Percentiles rank a stretch among this genome's conserved stretches.
phyloP scores from a whole-genome alignment of 169 alveolate species.

The Plasmodium berghei region DNA sequence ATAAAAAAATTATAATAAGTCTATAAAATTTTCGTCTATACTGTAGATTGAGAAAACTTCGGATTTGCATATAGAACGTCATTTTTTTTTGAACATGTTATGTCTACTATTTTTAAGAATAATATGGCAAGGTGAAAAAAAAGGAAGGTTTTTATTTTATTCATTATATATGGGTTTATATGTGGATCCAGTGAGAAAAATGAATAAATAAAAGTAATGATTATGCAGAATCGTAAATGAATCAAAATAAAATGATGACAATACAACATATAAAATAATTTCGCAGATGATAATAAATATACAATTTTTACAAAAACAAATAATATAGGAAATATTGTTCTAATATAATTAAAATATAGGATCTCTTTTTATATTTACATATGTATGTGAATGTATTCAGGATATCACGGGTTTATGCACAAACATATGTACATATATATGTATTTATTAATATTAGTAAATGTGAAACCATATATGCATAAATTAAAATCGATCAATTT shows the following conservation, averaged over 20 bases:
- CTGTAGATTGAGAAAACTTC: conserved; percentile 35
- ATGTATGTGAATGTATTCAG: too few species aligned
- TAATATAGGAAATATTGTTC: too few species aligned
- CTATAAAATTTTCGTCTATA: conserved; percentile 3
- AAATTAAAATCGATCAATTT: too few species aligned
- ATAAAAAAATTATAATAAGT: not conserved
- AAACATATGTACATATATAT: not conserved
- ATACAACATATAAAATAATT: too few species aligned
- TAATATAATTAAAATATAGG: too few species aligned
- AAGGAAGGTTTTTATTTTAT: conserved; percentile 6
- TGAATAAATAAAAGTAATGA: too few species aligned
- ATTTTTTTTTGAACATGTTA: conserved; percentile 8
- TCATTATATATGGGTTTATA: conserved; percentile 20
- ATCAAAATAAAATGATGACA: too few species aligned
- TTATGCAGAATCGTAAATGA: too few species aligned
- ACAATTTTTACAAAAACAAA: too few species aligned
- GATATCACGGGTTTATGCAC: not conserved
- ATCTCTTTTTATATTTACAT: too few species aligned
- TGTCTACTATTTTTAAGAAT: conserved; percentile 2
- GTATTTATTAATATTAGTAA: not conserved
- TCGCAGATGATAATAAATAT: too few species aligned
- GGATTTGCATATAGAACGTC: conserved; percentile 3
- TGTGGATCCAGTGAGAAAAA: not conserved
- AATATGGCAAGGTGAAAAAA: conserved; percentile 20
- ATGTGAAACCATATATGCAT: not conserved